phyloP scores from a whole-genome alignment of 139 green algal species.

The Deuterostichococcus epilithicus region DNA sequence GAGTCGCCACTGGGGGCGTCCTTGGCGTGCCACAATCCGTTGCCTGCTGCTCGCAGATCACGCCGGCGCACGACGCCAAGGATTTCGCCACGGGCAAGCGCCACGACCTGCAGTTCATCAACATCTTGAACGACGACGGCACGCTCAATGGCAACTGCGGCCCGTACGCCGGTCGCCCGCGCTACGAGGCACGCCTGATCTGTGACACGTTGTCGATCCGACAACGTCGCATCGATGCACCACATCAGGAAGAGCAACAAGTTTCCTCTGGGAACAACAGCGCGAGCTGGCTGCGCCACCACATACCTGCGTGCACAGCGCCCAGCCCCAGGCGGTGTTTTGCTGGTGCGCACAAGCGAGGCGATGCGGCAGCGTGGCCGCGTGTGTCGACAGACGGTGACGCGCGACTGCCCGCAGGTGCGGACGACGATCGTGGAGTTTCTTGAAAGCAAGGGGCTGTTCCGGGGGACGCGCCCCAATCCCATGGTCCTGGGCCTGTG shows the following conservation, averaged over 20 bases:
- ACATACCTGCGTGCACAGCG: too few species aligned
- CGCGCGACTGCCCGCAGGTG: conserved; percentile 30
- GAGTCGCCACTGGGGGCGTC: too few species aligned
- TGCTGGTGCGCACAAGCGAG: too few species aligned
- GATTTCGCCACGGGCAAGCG: conserved; percentile 82
- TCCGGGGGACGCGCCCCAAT: conserved; percentile 82
- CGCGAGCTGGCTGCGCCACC: background rate
- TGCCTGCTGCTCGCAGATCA: conserved; percentile 76
- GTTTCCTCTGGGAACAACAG: background rate
- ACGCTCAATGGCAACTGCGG: conserved; percentile 75
- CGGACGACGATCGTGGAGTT: conserved; percentile 79
- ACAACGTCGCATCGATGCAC: too few species aligned
- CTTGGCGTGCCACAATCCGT: too few species aligned
- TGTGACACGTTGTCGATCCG: too few species aligned
- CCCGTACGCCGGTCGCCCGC: conserved; percentile 81
- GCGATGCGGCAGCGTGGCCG: too few species aligned
- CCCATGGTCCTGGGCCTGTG: conserved; percentile 93
- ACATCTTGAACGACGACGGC: conserved; percentile 93
- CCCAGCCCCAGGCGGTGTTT: background rate
- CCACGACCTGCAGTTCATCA: conserved; percentile 86
- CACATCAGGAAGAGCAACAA: background rate
- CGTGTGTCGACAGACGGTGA: too few species aligned
- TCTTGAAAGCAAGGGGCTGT: conserved; percentile 79
- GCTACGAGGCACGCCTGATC: conserved; percentile 75
- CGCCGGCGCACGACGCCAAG: conserved; percentile 96